phyloP scores from a whole-genome alignment of 139 green algal species.

The Chlamydomonas incerta region DNA sequence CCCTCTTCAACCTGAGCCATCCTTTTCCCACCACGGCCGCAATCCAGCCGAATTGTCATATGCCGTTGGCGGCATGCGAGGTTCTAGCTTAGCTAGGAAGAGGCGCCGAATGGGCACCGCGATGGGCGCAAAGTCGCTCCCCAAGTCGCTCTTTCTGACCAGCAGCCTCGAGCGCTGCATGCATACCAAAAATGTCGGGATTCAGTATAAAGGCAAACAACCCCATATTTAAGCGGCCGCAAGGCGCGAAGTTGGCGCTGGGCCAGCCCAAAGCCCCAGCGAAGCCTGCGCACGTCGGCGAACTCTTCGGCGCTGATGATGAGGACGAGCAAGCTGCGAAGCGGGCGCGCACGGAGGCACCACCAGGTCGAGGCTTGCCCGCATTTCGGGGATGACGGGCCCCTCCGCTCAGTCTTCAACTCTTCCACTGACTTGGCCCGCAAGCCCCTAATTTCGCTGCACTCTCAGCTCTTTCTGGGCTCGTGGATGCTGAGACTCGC shows the following conservation, averaged over 20 bases:
- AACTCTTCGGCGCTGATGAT: not conserved
- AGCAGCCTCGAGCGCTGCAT: too few relatives aligned
- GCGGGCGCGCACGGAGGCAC: too few relatives aligned
- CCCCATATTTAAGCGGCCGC: too few relatives aligned
- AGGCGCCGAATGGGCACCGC: too few relatives aligned
- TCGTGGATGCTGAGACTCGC: constrained; percentile 46
- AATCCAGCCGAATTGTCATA: too few relatives aligned
- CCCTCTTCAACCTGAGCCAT: too few relatives aligned
- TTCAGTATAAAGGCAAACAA: not conserved
- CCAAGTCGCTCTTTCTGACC: too few relatives aligned
- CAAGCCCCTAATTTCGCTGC: not conserved
- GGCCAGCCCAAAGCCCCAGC: not conserved
- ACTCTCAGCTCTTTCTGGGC: not conserved
- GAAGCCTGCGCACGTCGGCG: not conserved
- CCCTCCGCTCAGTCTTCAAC: too few relatives aligned
- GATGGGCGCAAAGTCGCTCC: too few relatives aligned
- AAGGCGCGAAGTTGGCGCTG: not conserved
- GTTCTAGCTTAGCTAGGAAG: too few relatives aligned
- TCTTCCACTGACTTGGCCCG: not conserved
- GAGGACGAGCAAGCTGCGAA: not conserved
- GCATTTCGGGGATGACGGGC: not conserved
- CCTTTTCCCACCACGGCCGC: too few relatives aligned
- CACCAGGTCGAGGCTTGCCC: not conserved
- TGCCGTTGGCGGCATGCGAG: too few relatives aligned
- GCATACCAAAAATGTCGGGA: not conserved